Conservation (phyloP, 2,329 filamentous ascomycete species). For the Ceratocystis ficicola region DNA sequence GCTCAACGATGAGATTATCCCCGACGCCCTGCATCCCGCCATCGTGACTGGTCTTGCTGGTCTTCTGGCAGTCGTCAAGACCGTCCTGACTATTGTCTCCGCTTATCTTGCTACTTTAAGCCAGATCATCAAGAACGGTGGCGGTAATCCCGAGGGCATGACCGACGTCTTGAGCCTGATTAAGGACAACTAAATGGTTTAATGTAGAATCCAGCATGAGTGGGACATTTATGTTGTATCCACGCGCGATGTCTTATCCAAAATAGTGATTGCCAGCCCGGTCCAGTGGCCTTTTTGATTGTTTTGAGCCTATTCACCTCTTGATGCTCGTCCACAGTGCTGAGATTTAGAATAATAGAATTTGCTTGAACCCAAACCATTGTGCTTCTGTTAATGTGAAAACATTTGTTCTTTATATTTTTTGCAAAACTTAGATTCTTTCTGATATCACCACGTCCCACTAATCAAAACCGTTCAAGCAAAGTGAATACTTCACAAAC, state of each 20-base stretch:
- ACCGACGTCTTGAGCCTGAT: neutral
- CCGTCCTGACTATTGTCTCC: neutral
- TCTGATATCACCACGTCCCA: too few species aligned
- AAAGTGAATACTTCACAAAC: too few species aligned
- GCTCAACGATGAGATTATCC: slow-evolving; percentile 12
- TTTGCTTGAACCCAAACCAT: neutral
- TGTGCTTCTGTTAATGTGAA: neutral
- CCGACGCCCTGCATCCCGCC: neutral
- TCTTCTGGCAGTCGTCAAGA: slow-evolving; percentile 12
- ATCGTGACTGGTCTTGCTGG: slow-evolving; percentile 12
- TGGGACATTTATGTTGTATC: neutral
- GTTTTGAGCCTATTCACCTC: neutral
- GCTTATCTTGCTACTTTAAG: slow-evolving; percentile 6
- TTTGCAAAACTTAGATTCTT: neutral
- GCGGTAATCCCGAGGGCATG: slow-evolving; percentile 5
- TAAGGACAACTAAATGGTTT: neutral
- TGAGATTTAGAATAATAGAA: slow-evolving; percentile 13
- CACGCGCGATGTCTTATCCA: neutral
- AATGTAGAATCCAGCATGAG: neutral
- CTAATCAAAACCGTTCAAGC: too few species aligned
- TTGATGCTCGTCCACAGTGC: slow-evolving; percentile 1
- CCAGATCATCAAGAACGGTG: slow-evolving; percentile 12
- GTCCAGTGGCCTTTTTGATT: slow-evolving; percentile 5
- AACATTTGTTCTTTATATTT: neutral
- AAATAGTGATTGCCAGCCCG: neutral